A percentile compares a stretch with the other conserved stretches of the same genome.
Conservation (phyloP, 495 filamentous ascomycete genomes). For the Amphirosellinia nigrospora region DNA sequence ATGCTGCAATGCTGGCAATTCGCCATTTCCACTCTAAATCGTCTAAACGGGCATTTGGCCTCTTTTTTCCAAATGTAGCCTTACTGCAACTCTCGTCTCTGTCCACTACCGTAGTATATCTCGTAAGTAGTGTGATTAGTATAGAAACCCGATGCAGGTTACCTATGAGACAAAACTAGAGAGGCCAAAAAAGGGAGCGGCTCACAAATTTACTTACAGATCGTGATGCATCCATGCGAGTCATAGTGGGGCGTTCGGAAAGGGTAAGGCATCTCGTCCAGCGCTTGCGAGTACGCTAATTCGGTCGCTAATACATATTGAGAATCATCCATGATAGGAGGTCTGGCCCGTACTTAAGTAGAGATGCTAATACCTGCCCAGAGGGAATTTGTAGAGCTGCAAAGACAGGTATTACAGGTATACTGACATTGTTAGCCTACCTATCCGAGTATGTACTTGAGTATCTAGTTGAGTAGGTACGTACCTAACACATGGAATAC, state of each 20-base stretch:
- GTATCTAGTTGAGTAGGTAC: too few species aligned
- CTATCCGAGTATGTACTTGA: too few species aligned
- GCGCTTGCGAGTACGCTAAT: neutral
- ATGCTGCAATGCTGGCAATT: neutral
- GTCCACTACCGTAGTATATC: too few species aligned
- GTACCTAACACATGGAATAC: too few species aligned
- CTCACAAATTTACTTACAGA: constrained; percentile 1
- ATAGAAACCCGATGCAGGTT: too few species aligned
- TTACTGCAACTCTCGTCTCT: neutral
- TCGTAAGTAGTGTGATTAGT: too few species aligned
- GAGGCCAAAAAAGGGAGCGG: neutral
- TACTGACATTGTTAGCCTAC: too few species aligned
- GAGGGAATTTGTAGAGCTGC: neutral
- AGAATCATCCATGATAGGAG: too few species aligned
- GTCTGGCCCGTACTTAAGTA: too few species aligned
- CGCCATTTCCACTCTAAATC: neutral
- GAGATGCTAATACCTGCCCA: too few species aligned
- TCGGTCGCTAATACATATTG: neutral
- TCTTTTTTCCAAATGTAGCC: neutral
- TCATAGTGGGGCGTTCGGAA: constrained; percentile 18
- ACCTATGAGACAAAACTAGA: too few species aligned
- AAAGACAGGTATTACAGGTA: neutral
- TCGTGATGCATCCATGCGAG: constrained; percentile 21
- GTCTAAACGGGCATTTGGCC: neutral
- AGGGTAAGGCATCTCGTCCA: neutral